A percentile compares a stretch with the other conserved stretches of the same genome.
These are phyloP conservation scores for Cucurbita pepo DNA, from an alignment of 306 rosid species.

Conservation along the genomic window DNA sequence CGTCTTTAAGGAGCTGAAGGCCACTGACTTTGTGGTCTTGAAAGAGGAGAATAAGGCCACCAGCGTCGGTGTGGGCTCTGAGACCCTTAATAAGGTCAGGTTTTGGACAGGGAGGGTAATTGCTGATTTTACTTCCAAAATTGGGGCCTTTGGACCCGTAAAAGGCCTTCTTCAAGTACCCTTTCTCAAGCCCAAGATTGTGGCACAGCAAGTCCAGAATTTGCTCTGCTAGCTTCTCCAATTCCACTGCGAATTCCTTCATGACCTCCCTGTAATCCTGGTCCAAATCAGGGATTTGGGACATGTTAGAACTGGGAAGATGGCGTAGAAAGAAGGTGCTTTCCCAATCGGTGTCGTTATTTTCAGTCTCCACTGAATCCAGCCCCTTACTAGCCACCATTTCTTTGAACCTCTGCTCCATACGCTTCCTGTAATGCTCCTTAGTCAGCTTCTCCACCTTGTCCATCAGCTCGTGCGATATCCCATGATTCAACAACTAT, in stretches of 20 bases:
- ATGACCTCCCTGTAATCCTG: slow-evolving; percentile 50
- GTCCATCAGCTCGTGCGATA: slow-evolving; percentile 69
- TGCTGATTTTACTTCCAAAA: slow-evolving; percentile 87
- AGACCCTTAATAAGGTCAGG: slow-evolving; percentile 90
- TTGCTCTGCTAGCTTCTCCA: slow-evolving; percentile 73
- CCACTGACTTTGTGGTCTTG: slow-evolving; percentile 97
- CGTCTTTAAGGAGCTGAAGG: slow-evolving; percentile 85
- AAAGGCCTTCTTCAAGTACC: slow-evolving; percentile 63
- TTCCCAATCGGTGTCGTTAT: slow-evolving; percentile 79
- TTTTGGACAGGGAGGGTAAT: slow-evolving; percentile 89
- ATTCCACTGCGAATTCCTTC: slow-evolving; percentile 50
- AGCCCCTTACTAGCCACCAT: slow-evolving; percentile 64
- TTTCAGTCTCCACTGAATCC: slow-evolving; percentile 39
- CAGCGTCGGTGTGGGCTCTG: slow-evolving; percentile 94
- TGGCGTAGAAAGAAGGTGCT: slow-evolving; percentile 86
- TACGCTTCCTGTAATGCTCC: slow-evolving; percentile 70
- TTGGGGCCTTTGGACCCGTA: slow-evolving; percentile 78
- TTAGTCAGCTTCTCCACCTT: slow-evolving; percentile 64
- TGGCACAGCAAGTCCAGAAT: slow-evolving; percentile 75
- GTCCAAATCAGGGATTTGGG: slow-evolving; percentile 54
- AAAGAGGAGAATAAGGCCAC: slow-evolving; percentile 84
- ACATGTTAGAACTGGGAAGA: slow-evolving; percentile 58
- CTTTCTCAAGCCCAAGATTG: slow-evolving; percentile 81
- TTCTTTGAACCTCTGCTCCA: slow-evolving; percentile 78
- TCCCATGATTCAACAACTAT: slow-evolving; percentile 85